These are phyloP conservation scores for Neurospora sp. DNA, from an alignment of 495 filamentous ascomycete genomes.

Conservation along the genomic window DNA sequence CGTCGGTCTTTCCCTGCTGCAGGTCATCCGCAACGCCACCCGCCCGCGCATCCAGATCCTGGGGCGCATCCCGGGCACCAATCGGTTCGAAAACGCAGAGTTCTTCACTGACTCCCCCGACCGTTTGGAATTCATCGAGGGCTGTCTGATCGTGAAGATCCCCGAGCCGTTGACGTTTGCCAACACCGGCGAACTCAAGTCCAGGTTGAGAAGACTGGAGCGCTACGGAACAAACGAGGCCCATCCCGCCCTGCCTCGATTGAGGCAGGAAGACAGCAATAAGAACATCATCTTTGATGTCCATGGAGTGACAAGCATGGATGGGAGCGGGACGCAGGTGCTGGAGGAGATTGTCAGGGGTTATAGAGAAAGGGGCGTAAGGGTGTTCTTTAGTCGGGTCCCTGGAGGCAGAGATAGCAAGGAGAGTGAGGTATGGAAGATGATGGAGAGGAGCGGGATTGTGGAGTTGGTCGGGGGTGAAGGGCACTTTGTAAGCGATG, in stretches of 20 bases:
- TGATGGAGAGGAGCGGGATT: conserved; percentile 75
- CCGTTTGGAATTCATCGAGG: conserved; percentile 77
- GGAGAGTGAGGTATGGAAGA: conserved; percentile 54
- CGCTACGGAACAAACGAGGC: conserved; percentile 74
- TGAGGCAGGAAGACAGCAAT: conserved; percentile 63
- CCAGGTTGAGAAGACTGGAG: conserved; percentile 71
- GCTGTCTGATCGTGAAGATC: conserved; percentile 92
- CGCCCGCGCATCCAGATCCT: conserved; percentile 95
- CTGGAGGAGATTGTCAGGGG: conserved; percentile 75
- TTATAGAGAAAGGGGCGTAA: conserved; percentile 61
- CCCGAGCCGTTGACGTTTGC: conserved; percentile 95
- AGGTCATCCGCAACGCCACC: conserved; percentile 81
- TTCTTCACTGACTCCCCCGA: conserved; percentile 59
- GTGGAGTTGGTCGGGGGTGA: conserved; percentile 66
- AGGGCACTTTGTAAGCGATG: conserved; percentile 67
- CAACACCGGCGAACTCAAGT: conserved; percentile 89
- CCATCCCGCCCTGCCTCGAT: conserved; percentile 76
- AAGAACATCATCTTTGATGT: conserved; percentile 93
- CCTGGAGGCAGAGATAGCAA: conserved; percentile 30
- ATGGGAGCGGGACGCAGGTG: conserved; percentile 88
- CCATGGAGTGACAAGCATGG: conserved; percentile 85
- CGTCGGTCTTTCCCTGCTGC: conserved; percentile 76
- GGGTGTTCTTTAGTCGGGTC: conserved; percentile 82
- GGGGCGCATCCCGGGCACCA: conserved; percentile 74
- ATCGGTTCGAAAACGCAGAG: conserved; percentile 84